These are phyloP conservation scores for Penicillium sclerotigenum DNA, from an alignment of 2,329 filamentous ascomycete species.

Conservation along the genomic window DNA sequence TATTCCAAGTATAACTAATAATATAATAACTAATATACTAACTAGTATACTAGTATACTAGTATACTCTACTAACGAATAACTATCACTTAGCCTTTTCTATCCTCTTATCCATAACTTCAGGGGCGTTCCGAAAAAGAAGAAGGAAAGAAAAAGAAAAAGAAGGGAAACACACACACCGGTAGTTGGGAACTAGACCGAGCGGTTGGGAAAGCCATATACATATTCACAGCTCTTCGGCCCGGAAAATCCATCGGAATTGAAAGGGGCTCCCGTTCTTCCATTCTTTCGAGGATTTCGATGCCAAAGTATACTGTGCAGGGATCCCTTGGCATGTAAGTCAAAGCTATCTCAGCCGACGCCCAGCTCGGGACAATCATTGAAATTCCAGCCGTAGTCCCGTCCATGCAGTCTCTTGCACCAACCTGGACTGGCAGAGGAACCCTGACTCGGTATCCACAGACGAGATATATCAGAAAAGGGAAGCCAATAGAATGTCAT, in stretches of 20 bases:
- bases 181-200: background rate
- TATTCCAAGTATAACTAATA: too few relatives aligned
- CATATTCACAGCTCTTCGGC: background rate
- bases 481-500: background rate
- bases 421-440: background rate
- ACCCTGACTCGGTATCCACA: background rate
- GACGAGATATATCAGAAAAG: background rate
- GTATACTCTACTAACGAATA: background rate
- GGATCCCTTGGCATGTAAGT: slow-evolving; percentile 24
- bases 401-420: slow-evolving; percentile 1
- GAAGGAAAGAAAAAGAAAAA: background rate
- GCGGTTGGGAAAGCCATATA: background rate
- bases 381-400: slow-evolving; percentile 17
- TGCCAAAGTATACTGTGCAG: background rate
- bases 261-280: slow-evolving; percentile 6
- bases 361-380: slow-evolving; percentile 20
- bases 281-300: slow-evolving; percentile 3
- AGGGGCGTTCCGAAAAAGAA: background rate
- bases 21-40: too few relatives aligned
- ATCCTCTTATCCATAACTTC: background rate
- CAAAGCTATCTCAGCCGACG: slow-evolving; percentile 21
- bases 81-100: background rate
- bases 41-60: too few relatives aligned
- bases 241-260: slow-evolving; percentile 1
- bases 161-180: background rate